Conservation (phyloP, 2,329 filamentous ascomycete genomes). For the Nemania diffusa region DNA sequence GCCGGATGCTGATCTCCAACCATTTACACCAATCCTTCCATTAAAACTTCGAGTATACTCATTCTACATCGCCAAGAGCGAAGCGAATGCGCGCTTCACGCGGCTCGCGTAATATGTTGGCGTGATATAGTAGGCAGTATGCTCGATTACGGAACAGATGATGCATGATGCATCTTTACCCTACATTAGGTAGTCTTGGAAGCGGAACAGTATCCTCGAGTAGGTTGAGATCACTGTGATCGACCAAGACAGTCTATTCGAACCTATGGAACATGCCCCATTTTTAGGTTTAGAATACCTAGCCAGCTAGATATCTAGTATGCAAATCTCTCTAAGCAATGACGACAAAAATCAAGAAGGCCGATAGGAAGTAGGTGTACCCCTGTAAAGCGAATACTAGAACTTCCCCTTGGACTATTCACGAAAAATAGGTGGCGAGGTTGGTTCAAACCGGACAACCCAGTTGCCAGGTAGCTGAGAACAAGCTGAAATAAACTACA, state of each 20-base stretch:
- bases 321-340: neutral
- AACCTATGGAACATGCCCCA: neutral
- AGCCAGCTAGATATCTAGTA: neutral
- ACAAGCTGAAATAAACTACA: neutral
- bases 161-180: neutral
- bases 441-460: neutral
- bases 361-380: neutral
- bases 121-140: neutral
- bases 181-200: neutral
- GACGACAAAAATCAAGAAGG: neutral
- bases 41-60: neutral
- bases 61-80: constrained; percentile 12
- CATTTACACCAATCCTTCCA: neutral
- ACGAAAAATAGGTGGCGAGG: neutral
- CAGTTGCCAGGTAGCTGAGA: neutral
- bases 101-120: constrained; percentile 8
- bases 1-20: neutral
- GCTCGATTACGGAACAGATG: neutral
- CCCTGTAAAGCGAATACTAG: neutral
- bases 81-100: constrained; percentile 22
- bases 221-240: constrained; percentile 7
- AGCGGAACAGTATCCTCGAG: neutral
- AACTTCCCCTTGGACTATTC: neutral
- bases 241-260: neutral
- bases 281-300: neutral